These are phyloP conservation scores for Melanomma pulvis-pyrius DNA, from an alignment of 495 filamentous ascomycete genomes.

Conservation along the genomic window DNA sequence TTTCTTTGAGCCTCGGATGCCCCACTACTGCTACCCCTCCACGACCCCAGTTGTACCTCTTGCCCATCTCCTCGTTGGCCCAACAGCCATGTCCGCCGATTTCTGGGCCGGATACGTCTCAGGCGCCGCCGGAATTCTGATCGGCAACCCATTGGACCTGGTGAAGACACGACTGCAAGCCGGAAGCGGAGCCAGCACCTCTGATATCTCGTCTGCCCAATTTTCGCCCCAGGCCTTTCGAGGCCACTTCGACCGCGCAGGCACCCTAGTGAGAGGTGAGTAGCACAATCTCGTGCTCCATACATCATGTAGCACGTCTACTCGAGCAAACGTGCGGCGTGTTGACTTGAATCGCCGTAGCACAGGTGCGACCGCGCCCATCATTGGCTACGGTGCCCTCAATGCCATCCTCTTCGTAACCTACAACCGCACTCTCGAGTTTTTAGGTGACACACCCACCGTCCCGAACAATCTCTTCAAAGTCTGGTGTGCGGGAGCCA, in stretches of 20 bases:
- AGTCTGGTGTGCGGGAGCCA: conserved; percentile 74
- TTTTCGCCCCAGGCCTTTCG: conserved; percentile 27
- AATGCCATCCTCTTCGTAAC: conserved; percentile 84
- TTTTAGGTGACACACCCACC: conserved; percentile 50
- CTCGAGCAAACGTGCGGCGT: no score
- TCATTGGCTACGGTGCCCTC: conserved; percentile 84
- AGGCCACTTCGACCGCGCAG: conserved; percentile 50
- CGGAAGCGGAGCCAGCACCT: conserved; percentile 36
- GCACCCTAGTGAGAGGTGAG: conserved; percentile 58
- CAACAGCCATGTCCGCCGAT: conserved; percentile 68
- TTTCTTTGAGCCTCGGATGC: conserved; percentile 12
- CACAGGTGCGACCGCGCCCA: conserved; percentile 73
- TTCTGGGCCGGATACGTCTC: conserved; percentile 88
- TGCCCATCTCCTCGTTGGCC: not conserved
- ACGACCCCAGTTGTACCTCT: not conserved
- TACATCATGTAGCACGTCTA: not conserved
- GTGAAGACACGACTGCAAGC: conserved; percentile 84
- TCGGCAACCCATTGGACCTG: conserved; percentile 86
- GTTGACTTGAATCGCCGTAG: conserved; percentile 13
- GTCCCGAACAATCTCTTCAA: conserved; percentile 51
- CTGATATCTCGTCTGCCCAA: not conserved
- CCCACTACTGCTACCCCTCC: not conserved
- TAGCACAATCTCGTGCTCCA: conserved; percentile 15
- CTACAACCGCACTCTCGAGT: conserved; percentile 74
- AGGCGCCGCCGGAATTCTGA: conserved; percentile 77